Percentiles rank a stretch among this genome's conserved stretches.
Conservation (phyloP, 768 basidiomycete genomes). For the Porpolomopsis calyptriformis region DNA sequence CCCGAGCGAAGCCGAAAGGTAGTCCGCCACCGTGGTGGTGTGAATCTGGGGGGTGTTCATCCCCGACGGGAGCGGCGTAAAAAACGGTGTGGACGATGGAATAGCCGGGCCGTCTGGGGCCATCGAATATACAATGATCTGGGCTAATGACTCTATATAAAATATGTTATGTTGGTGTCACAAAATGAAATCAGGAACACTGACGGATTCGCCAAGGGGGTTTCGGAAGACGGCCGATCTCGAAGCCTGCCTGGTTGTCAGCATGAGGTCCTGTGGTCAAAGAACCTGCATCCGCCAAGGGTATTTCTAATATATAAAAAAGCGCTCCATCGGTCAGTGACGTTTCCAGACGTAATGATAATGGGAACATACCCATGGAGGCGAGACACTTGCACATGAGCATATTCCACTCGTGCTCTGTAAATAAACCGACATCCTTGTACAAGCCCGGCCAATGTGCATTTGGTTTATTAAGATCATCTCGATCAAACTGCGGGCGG, state of each 20-base stretch:
- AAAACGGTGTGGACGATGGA: slow-evolving; percentile 61
- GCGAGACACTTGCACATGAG: slow-evolving; percentile 84
- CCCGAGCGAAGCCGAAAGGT: slow-evolving; percentile 48
- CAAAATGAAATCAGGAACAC: slow-evolving; percentile 17
- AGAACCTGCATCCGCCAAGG: slow-evolving; percentile 62
- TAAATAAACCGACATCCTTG: slow-evolving; percentile 80
- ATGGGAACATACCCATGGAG: slow-evolving; percentile 78
- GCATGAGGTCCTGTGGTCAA: slow-evolving; percentile 67
- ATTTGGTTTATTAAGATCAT: slow-evolving; percentile 28
- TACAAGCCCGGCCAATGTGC: slow-evolving; percentile 63
- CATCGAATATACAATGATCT: slow-evolving; percentile 87
- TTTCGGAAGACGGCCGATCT: slow-evolving; percentile 62
- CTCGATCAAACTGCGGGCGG: slow-evolving; percentile 43
- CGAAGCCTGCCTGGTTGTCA: slow-evolving; percentile 63
- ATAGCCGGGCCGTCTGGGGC: slow-evolving; percentile 48
- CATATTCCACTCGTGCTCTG: slow-evolving; percentile 72
- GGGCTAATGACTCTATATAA: slow-evolving; percentile 59
- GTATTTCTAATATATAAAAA: slow-evolving; percentile 41
- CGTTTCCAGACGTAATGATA: too few species aligned
- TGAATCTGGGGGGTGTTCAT: slow-evolving; percentile 45
- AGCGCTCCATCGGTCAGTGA: slow-evolving; percentile 5
- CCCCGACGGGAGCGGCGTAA: slow-evolving; percentile 60
- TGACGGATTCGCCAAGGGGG: slow-evolving; percentile 63
- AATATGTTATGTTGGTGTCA: slow-evolving; percentile 9
- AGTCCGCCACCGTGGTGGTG: slow-evolving; percentile 39